These are phyloP conservation scores for Botrytis tulipae DNA, from an alignment of 2,329 filamentous ascomycete species.

Conservation along the genomic window DNA sequence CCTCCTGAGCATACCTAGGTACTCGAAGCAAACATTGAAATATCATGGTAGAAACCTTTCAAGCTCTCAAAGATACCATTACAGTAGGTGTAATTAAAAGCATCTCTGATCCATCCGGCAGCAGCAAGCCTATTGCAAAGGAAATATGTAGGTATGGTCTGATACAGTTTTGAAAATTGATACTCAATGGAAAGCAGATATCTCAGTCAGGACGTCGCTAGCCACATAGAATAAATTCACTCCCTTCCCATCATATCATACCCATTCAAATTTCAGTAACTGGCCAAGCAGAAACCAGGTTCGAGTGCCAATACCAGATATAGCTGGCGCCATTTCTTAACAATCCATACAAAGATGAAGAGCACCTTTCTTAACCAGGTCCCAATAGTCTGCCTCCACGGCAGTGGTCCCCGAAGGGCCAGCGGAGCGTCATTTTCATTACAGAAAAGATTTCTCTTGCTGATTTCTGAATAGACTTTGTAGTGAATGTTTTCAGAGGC, in stretches of 20 bases:
- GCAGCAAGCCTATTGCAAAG: neutral
- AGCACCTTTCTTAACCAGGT: neutral
- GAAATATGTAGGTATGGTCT: neutral
- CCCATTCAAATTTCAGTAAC: neutral
- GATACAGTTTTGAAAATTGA: neutral
- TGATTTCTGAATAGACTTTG: neutral
- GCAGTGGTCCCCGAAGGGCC: neutral
- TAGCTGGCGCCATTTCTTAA: neutral
- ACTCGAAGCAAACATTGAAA: neutral
- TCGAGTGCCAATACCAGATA: neutral
- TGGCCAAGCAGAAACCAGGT: no score
- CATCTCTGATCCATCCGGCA: neutral
- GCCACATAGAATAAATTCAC: neutral
- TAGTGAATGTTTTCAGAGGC: neutral
- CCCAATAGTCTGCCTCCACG: neutral
- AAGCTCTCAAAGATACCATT: neutral
- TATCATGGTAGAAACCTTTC: neutral
- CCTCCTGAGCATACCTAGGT: neutral
- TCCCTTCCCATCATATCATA: neutral
- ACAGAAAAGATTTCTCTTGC: neutral
- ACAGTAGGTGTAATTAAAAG: fast-evolving
- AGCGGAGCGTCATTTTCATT: neutral
- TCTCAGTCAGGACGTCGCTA: neutral
- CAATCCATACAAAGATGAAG: no score
- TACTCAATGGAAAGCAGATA: neutral